Evolutionary conservation across 768 basidiomycete species (phyloP), one percentile per base, ranked within the genome.

Genomic region (Hemileccinum impolitum): DNA sequence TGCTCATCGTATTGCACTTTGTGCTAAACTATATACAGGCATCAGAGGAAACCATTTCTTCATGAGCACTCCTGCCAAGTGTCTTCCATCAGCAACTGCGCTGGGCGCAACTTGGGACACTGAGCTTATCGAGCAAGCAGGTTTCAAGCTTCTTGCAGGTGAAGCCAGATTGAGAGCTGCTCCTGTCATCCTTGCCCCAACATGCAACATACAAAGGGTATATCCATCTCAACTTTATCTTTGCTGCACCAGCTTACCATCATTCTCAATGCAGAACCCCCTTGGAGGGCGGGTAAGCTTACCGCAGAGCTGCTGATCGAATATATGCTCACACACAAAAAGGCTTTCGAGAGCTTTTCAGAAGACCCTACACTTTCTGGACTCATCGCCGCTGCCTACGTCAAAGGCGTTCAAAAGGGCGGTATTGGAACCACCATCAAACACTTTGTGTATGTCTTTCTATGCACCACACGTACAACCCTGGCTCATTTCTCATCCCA

Each of bases 161-260:
- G 89, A 90, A 64, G 82, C 85, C 4, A 90, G 85, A 66, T 71
- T 86, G 41, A 75, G 80, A 39, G 77, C 83, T 2, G 83, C 85
- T 10, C 82, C 84, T 12, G 66, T 88, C 3, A 71, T 90, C 26
- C 77, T 91, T 15, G 90, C 83, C 1, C 90, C 90, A 0, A 92
- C 90, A 0, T 87, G 85, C 62, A 92, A 93, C 62, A 90, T 89
- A 43, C 90, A 90, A 66, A 79, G 90, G 28, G 87, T 81, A 63
- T 53, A 42, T 6, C 17, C 43, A 69, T 63, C 25, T 56, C 43
- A 37, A 42, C 11, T 30, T 17, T 8, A 23, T n/a, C 15, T 11
- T 46, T 12, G 38, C 6, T 46, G 1, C 23, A 17, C 15, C 7
- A 11, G 17, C 34, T 52, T 25, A 52, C 8, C 2, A n/a, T 38